These are phyloP conservation scores for Candida xyloterini DNA, from an alignment of 805 yeast species.

Conservation along the genomic window DNA sequence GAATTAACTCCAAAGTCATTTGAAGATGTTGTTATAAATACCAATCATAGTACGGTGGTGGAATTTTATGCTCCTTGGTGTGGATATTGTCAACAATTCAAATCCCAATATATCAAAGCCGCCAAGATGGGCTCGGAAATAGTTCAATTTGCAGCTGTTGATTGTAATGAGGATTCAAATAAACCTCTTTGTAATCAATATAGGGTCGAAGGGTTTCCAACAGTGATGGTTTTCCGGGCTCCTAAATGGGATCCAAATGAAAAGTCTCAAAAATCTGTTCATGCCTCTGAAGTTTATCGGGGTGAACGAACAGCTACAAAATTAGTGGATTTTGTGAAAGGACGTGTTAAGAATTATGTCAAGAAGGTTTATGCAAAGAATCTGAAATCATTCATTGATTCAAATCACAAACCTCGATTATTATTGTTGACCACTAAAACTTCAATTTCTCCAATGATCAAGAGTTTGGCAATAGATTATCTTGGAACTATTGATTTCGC, in stretches of 20 bases:
- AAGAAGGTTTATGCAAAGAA: conserved; percentile 42
- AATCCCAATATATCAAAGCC: conserved; percentile 60
- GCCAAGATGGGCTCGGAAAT: conserved; percentile 57
- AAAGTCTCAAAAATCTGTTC: conserved; percentile 29
- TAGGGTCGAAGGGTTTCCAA: conserved; percentile 77
- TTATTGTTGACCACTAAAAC: conserved; percentile 53
- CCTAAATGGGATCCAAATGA: conserved; percentile 47
- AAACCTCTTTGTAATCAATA: conserved; percentile 65
- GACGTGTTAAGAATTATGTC: conserved; percentile 65
- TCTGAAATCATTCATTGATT: conserved; percentile 29
- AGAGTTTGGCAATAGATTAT: conserved; percentile 69
- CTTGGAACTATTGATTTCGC: conserved; percentile 49
- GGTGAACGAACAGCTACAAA: conserved; percentile 60
- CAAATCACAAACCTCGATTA: conserved; percentile 34
- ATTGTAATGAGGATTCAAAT: conserved; percentile 74
- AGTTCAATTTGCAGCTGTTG: conserved; percentile 73
- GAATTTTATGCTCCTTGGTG: conserved; percentile 99
- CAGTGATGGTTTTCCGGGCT: conserved; percentile 78
- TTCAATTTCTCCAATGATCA: conserved; percentile 52
- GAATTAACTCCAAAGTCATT: conserved; percentile 43
- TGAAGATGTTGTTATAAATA: conserved; percentile 57
- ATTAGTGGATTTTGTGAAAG: conserved; percentile 50
- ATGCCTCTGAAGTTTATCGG: conserved; percentile 53
- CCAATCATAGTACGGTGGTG: conserved; percentile 78
- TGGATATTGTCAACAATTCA: conserved; percentile 80